Base-by-base conservation (phyloP, 371 early-diverging fungal species). In the Zychaea mexicana region DNA sequence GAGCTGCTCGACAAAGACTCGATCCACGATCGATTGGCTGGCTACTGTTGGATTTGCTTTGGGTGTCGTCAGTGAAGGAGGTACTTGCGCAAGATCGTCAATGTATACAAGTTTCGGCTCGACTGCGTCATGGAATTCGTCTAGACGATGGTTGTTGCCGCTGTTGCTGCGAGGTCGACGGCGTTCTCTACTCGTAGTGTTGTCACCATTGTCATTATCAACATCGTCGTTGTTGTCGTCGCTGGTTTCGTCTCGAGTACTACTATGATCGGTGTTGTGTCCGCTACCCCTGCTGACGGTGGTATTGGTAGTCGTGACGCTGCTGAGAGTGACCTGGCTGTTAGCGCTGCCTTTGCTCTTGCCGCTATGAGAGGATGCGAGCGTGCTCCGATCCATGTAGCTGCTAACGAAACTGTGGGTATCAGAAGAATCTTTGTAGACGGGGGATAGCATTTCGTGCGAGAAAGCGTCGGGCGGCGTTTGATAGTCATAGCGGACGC, bases 401-500 rank as follows among this genome's bases (percentile, higher is more conserved):
- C 68, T 71, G 52, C 71, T 71, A 21, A 64, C 62, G 27, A 71
- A 46, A 42, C 71, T 71, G n/a, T 21, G 56, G n/a, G 69, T 28
- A 39, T 73, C 73, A 27, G 68, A 45, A 42, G 42, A 42, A 30
- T 72, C 72, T 3, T 62, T 54, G 42, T 61, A 52, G 9, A 52
- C 28, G 10, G 64, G 58, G 27, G 64, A 46, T 15, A 49, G 45
- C n/a, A 65, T 42, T n/a, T 65, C 56, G 42, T 65, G 61, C 6
- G 53, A 31, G 22, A 56, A 60, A 13, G 61, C 31, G 52, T 64
- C 67, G 8, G 64, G 72, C 24, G 82, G 73, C 19, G 62, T 64
- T 38, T 79, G 82, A 52, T 72, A 82, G 3, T 62, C 49, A 54
- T 82, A 82, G 2, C 82, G 74, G 0, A 82, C 67, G 49, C 82